These are phyloP conservation scores for Phanerochaete sordida DNA, from an alignment of 768 basidiomycete genomes.

Conservation along the genomic window DNA sequence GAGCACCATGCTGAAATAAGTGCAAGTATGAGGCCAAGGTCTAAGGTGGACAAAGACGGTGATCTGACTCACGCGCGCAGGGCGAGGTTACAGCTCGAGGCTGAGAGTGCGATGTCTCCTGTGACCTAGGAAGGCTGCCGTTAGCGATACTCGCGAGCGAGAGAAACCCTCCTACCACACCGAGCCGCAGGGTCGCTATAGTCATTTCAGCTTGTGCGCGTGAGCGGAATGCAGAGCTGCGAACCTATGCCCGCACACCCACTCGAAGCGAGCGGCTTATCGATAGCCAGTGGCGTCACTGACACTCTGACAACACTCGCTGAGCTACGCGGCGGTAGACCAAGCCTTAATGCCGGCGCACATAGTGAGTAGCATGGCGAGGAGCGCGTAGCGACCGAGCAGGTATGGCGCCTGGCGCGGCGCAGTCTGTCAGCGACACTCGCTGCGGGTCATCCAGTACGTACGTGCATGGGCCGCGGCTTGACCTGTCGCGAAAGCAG, in stretches of 20 bases:
- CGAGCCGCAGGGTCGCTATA: background rate
- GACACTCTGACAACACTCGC: too few relatives aligned
- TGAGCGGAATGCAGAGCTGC: background rate
- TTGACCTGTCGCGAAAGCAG: background rate
- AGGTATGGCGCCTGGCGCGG: background rate
- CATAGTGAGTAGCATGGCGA: background rate
- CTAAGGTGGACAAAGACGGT: background rate
- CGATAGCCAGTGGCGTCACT: background rate
- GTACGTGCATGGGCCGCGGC: background rate
- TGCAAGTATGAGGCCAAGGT: background rate
- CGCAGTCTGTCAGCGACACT: background rate
- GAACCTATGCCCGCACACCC: background rate
- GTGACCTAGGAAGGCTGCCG: background rate
- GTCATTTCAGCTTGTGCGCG: background rate
- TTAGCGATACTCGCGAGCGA: background rate
- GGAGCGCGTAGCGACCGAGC: slow-evolving; percentile 1
- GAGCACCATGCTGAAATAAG: background rate
- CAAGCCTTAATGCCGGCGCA: background rate
- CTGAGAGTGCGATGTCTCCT: background rate
- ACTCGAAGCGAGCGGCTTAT: background rate
- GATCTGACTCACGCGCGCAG: slow-evolving; percentile 10
- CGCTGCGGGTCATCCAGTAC: background rate
- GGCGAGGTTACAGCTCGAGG: slow-evolving; percentile 5
- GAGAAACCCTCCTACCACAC: background rate
- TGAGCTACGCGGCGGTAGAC: background rate